A percentile compares a stretch with the other conserved stretches of the same genome.
phyloP scores from a whole-genome alignment of 2,329 filamentous ascomycete species.

The Cryphonectria carpinicola region DNA sequence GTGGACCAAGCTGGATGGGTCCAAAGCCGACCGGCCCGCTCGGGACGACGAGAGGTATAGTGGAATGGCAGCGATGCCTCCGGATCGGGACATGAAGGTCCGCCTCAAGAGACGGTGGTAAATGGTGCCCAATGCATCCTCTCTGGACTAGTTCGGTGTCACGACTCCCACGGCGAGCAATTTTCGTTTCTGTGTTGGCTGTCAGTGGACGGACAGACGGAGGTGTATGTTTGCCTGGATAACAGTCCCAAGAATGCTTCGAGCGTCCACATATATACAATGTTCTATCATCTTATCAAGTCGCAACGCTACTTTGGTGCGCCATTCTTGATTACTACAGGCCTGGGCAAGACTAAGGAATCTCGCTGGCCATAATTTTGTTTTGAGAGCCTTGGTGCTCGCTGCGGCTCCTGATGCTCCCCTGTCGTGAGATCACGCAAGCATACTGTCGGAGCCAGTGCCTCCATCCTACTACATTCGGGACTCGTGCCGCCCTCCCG shows the following conservation, averaged over 20 bases:
- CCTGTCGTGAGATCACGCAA: not conserved
- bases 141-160: not conserved
- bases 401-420: not conserved
- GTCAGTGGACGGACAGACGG: not conserved
- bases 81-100: constrained; percentile 32
- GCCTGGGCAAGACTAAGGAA: not conserved
- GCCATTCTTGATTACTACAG: not conserved
- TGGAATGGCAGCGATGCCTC: constrained; percentile 29
- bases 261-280: not conserved
- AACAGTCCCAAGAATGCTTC: not conserved
- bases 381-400: not conserved
- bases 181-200: not conserved
- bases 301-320: not conserved
- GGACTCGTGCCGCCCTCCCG: constrained; percentile 14
- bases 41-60: constrained; percentile 17
- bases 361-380: not conserved
- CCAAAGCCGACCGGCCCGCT: constrained; percentile 25
- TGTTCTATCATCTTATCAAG: not conserved
- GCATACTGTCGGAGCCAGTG: constrained; percentile 2
- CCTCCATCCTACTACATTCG: constrained; percentile 13
- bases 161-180: not conserved
- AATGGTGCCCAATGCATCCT: not conserved
- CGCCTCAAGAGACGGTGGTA: constrained; percentile 21
- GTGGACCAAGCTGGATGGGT: constrained; percentile 25
- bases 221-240: not conserved